Evolutionary conservation across 1,284 basidiomycete species (phyloP).

Genomic region (Chiua sp.): DNA sequence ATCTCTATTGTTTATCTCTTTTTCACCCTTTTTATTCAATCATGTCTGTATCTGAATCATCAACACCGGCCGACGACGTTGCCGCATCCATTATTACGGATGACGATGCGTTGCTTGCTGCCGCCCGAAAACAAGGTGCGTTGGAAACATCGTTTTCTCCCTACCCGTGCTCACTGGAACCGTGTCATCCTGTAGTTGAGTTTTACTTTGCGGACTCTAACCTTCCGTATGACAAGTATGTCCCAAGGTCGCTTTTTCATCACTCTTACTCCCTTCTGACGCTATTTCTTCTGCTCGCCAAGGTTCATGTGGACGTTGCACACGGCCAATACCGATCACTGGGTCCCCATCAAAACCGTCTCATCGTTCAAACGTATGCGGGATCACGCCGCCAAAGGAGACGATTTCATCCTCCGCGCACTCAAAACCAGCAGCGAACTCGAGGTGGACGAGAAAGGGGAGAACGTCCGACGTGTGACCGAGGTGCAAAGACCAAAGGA

Average conservation of each 20-base stretch:
- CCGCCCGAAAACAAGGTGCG: slow-evolving; percentile 34
- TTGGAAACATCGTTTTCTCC: neutral
- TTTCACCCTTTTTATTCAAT: slow-evolving; percentile 2
- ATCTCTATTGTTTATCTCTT: neutral
- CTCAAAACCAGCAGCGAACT: slow-evolving; percentile 71
- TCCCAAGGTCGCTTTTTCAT: neutral
- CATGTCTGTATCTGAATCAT: slow-evolving; percentile 28
- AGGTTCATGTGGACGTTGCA: slow-evolving; percentile 97
- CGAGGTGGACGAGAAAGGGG: slow-evolving; percentile 78
- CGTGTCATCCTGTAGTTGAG: slow-evolving; percentile 65
- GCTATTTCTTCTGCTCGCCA: slow-evolving; percentile 20
- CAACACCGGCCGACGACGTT: slow-evolving; percentile 6
- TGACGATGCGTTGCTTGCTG: slow-evolving; percentile 22
- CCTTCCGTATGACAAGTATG: slow-evolving; percentile 92
- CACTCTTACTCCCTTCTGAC: too few species aligned
- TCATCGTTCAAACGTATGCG: slow-evolving; percentile 97
- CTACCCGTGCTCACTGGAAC: neutral
- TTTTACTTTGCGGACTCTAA: slow-evolving; percentile 99
- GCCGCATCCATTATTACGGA: slow-evolving; percentile 2
- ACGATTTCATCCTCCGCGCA: slow-evolving; percentile 69
- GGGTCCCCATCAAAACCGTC: slow-evolving; percentile 90
- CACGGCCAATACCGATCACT: slow-evolving; percentile 81
- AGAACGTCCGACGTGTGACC: slow-evolving; percentile 75
- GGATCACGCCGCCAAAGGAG: slow-evolving; percentile 65
- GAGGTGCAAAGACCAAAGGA: slow-evolving; percentile 77